Evolutionary conservation across 1,284 basidiomycete species (phyloP), one percentile per base, ranked within the genome.

Genomic region (Cryptococcus hybrid): DNA sequence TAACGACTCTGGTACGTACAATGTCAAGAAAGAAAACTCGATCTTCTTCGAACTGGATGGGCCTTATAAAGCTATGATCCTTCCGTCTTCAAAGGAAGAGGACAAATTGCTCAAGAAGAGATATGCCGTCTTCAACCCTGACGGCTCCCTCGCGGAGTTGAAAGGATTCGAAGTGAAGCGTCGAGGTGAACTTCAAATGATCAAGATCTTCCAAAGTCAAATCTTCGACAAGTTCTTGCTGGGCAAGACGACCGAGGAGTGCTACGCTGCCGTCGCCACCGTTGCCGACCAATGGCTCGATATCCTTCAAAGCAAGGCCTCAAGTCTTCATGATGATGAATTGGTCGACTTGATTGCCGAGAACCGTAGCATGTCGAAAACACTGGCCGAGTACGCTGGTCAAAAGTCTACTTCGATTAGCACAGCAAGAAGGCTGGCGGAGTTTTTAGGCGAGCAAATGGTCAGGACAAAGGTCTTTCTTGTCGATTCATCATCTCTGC

Each of bases 31-130:
- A 78, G 96, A 99, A 78, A 99, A 99, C 79, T 96, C 92, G n/a
- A 99, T 99, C 78, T 99, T 99, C 81, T 99, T 99, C 81, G 96
- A 99, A 77, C 84, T 99, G 56, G 96, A 99, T 71, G 96, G 96
- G 1, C 96, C 96, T 0, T 99, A 99, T 81, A 91, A 87, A 66
- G 96, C 96, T 6, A 99, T 99, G 96, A 98, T 99, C 68, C 83
- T 99, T 35, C 96, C 96, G 1, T 96, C 93, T 5, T 99, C 95
- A 3, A 99, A 99, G 72, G 96, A 99, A 78, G 96, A 99, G 78
- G 96, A 99, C 78, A 99, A 99, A 75, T 77, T 99, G 62, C 81
- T 99, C 69, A 99, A 99, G 83, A 99, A 99, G 78, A 90, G 96
- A 50, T 99, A 99, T 69, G 96, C 96, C 4, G 96, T 99, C n/a